A percentile compares a stretch with the other conserved stretches of the same genome.
phyloP scores from a whole-genome alignment of 169 alveolate genomes.

The Babesia bigemina region DNA sequence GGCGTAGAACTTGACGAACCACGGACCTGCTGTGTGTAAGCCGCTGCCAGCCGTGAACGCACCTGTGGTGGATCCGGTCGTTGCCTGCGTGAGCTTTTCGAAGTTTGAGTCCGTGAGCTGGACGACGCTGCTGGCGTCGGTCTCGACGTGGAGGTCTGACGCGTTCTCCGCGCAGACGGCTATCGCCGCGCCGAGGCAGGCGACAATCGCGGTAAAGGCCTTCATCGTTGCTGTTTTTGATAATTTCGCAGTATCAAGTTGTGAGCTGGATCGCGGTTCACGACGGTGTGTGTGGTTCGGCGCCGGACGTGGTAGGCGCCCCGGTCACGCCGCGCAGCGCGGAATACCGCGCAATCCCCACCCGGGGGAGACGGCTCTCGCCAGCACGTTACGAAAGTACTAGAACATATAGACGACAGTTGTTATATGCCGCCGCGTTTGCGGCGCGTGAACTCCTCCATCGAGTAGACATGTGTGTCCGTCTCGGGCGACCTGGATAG shows the following conservation, averaged over 20 bases:
- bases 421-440: slow-evolving; percentile 26
- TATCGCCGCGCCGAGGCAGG: slow-evolving; percentile 6
- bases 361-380: background rate
- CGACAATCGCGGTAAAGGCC: slow-evolving; percentile 1
- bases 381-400: background rate
- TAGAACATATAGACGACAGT: background rate
- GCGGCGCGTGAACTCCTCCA: slow-evolving; percentile 50
- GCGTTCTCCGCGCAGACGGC: slow-evolving; percentile 13
- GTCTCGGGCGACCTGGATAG: background rate
- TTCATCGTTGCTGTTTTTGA: background rate
- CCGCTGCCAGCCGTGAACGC: background rate
- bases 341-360: slow-evolving; percentile 9
- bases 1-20: slow-evolving; percentile 92
- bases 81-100: slow-evolving; percentile 72
- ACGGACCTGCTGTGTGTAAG: slow-evolving; percentile 69
- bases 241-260: background rate
- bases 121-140: slow-evolving; percentile 55
- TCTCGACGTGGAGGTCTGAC: slow-evolving; percentile 16
- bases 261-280: background rate
- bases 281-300: background rate
- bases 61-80: slow-evolving; percentile 78
- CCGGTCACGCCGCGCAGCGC: background rate
- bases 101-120: slow-evolving; percentile 70
- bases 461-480: slow-evolving; percentile 30
- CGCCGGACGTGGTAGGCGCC: background rate